Evolutionary conservation across 179 eudicot species (phyloP).

Genomic region (Corrigiola litoralis): DNA sequence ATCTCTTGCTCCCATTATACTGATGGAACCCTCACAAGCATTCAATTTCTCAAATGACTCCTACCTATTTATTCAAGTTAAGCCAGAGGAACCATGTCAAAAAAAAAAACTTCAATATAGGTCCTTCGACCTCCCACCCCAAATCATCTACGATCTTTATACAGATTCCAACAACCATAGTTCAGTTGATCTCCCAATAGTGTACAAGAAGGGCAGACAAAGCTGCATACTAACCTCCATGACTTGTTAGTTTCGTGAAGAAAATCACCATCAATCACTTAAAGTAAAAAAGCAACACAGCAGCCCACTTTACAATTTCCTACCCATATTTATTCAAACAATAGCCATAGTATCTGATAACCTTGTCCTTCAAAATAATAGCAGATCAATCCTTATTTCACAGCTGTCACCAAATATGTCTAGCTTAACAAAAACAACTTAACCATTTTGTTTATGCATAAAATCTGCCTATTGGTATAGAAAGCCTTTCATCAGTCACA

Average conservation of each 20-base stretch:
- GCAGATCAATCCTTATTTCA: too few species aligned
- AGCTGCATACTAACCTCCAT: background rate
- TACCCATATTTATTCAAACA: background rate
- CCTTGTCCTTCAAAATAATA: too few species aligned
- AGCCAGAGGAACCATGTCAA: background rate
- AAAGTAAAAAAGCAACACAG: background rate
- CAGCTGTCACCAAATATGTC: background rate
- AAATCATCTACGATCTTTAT: background rate
- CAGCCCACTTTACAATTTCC: background rate
- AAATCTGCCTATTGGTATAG: background rate
- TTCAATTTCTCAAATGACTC: too few species aligned
- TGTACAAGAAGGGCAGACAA: background rate
- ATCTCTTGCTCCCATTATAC: background rate
- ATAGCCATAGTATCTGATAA: too few species aligned
- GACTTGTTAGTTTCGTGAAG: background rate
- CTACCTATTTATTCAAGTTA: background rate
- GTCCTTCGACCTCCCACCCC: background rate
- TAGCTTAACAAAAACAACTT: background rate
- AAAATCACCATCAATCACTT: too few species aligned
- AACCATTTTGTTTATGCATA: background rate
- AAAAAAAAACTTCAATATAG: background rate
- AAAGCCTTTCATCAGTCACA: background rate
- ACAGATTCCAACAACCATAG: background rate
- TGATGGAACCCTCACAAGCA: background rate
- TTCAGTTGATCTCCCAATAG: background rate